Base-by-base conservation (phyloP, 768 basidiomycete species). In the Pisolithus albus region DNA sequence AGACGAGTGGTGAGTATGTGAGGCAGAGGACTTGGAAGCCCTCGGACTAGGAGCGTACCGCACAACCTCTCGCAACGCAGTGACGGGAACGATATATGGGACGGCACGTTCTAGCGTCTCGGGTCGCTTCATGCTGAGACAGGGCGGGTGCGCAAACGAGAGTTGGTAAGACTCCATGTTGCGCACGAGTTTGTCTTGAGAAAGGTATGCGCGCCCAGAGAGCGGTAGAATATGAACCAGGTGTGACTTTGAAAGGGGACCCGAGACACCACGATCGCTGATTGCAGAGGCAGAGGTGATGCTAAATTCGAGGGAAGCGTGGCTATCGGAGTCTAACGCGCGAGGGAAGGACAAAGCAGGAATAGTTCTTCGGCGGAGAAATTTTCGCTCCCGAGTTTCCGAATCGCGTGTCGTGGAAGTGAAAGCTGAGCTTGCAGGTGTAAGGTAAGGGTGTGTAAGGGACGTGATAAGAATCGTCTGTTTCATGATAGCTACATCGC, bases 401-500 rank as follows among this genome's bases (percentile, higher is more conserved):
- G 19, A 13, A 19, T 26, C 10, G 24, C 44, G 42, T 46, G 49
- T 49, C n/a, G 30, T 30, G 24, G 39, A 38, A 15, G 45, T 34
- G 18, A 48, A 19, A 24, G 48, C 50, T 3, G 63, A 45, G 40
- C 51, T 38, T 4, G 50, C 53, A n/a, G 65, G 49, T 7, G 58
- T 53, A 28, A 75, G 62, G 54, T 70, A 73, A 6, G 72, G 66
- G 3, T 69, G 65, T 9, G 64, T 61, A 30, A 75, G 63, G 11
- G 73, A 70, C 23, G 72, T 72, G 13, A 72, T 65, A 11, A 74
- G 67, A 48, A 75, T 74, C 5, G 70, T 56, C 36, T 68, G 66
- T 56, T 70, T 72, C 16, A 75, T 61, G 19, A 72, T 54, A 1
- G 64, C 57, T 49, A 68, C 67, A 54, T 71, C 67, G 3, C 65